A percentile compares a stretch with the other conserved stretches of the same genome.
These are phyloP conservation scores for Dalbergia cultrata DNA, from an alignment of 306 rosid species.

Conservation along the genomic window DNA sequence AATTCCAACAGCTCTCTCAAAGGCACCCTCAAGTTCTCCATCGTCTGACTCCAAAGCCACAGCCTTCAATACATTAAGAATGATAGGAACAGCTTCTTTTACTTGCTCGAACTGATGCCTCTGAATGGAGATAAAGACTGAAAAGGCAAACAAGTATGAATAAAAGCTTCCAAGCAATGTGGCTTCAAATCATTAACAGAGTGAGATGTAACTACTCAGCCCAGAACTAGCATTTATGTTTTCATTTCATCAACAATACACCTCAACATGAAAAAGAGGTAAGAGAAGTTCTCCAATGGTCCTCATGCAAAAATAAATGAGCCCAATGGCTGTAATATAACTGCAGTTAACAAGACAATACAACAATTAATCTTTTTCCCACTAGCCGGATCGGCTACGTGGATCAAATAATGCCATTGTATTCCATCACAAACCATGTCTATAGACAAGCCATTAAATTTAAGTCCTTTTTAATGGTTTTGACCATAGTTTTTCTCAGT, in stretches of 20 bases:
- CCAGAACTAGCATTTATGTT: slow-evolving; percentile 39
- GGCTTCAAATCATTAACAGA: slow-evolving; percentile 39
- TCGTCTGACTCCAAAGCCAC: slow-evolving; percentile 63
- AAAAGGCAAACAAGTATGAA: slow-evolving; percentile 46
- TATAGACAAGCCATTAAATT: too few relatives aligned
- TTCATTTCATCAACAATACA: slow-evolving; percentile 41
- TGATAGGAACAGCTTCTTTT: slow-evolving; percentile 70
- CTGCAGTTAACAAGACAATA: background rate
- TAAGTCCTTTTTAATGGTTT: too few relatives aligned
- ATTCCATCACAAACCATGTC: too few relatives aligned
- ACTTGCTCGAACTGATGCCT: slow-evolving; percentile 90
- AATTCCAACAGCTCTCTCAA: slow-evolving; percentile 65
- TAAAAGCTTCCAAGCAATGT: slow-evolving; percentile 30
- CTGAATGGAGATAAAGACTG: slow-evolving; percentile 75
- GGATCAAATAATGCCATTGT: too few relatives aligned
- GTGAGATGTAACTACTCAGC: slow-evolving; percentile 12
- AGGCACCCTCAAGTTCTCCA: slow-evolving; percentile 60
- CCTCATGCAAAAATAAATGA: background rate
- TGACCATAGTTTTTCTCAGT: too few relatives aligned
- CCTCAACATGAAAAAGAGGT: slow-evolving; percentile 4
- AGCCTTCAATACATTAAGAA: slow-evolving; percentile 74
- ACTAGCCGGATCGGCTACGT: too few relatives aligned
- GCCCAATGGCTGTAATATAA: background rate
- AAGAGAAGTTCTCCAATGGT: slow-evolving; percentile 6
- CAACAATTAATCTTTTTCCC: too few relatives aligned